Base-by-base conservation (phyloP, 805 yeast species). In the Yamadazyma nakazawae region DNA sequence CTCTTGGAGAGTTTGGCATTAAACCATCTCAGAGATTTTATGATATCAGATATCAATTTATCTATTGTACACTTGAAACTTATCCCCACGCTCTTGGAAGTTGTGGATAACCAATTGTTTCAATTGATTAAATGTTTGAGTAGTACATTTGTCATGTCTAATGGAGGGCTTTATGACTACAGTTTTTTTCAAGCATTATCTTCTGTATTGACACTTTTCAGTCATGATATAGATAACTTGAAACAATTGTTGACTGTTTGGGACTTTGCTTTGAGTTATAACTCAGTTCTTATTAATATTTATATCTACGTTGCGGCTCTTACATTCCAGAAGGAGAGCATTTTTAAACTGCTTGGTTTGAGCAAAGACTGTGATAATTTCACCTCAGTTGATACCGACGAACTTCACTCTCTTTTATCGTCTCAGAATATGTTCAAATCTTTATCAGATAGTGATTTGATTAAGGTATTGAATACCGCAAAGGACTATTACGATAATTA, bases 21-120 rank as follows among this genome's bases (percentile, higher is more conserved):
- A 8, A 53, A 67, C 43, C 86, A 82, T 58, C 65, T 94, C 37
- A 72, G 98, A 40, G 99, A 92, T 64, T 94, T 82, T 60, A 85
- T 92, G 96, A 74, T 88, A 62, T 77, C 83, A 4, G 76, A 81
- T 18, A 74, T 92, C 35, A 75, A 77, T 24, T 78, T 86, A 8
- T 76, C 96, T 0, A 63, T 88, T 10, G 78, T 76, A 44, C 90
- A 88, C 46, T 66, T 90, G 47, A 63, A 68, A 16, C 62, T 91
- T 17, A 78, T 94, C 2, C 90, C 96, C 0, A 74, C 78, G 3
- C 55, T 91, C 2, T 50, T 89, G 4, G 69, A 67, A 21, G 53
- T 57, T 2, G 64, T 72, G 2, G 95, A 88, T 54, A 62, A 52
- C 1, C 60, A 63, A 2, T 55, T 76, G 16, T 70, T 81, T 12